Conservation (phyloP, 2,329 filamentous ascomycete species). For the Paracorniculantispora psalliotae region DNA sequence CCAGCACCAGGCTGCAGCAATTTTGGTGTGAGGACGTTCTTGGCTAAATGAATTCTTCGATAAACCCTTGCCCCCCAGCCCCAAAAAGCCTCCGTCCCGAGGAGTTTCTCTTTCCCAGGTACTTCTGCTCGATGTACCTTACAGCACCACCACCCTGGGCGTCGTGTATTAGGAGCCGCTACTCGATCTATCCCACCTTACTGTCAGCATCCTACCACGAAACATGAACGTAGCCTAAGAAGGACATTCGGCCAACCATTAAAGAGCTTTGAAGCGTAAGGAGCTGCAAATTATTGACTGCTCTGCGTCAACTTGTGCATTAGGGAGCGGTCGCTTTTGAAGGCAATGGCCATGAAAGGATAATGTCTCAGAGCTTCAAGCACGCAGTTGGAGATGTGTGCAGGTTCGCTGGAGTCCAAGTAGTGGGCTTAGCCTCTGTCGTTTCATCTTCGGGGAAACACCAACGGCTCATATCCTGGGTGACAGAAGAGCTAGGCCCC, state of each 20-base stretch:
- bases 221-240: neutral
- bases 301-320: neutral
- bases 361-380: neutral
- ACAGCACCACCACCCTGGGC: neutral
- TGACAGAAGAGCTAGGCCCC: too few relatives aligned
- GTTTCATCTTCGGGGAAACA: neutral
- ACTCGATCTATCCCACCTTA: neutral
- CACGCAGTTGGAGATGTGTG: neutral
- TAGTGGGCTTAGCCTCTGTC: neutral
- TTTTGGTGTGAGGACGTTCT: neutral
- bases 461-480: neutral
- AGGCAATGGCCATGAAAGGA: neutral
- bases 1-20: neutral
- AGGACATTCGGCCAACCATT: neutral
- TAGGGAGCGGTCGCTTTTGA: neutral
- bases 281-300: neutral
- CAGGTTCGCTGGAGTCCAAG: neutral
- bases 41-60: conserved; percentile 3
- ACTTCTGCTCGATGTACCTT: neutral
- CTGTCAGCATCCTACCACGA: neutral
- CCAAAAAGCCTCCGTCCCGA: neutral
- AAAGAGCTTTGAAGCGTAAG: neutral
- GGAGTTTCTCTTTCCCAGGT: neutral
- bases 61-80: neutral
- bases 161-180: neutral